Base-by-base conservation (phyloP, 148 eudicot genomes). In the Rhododendron ovatum region DNA sequence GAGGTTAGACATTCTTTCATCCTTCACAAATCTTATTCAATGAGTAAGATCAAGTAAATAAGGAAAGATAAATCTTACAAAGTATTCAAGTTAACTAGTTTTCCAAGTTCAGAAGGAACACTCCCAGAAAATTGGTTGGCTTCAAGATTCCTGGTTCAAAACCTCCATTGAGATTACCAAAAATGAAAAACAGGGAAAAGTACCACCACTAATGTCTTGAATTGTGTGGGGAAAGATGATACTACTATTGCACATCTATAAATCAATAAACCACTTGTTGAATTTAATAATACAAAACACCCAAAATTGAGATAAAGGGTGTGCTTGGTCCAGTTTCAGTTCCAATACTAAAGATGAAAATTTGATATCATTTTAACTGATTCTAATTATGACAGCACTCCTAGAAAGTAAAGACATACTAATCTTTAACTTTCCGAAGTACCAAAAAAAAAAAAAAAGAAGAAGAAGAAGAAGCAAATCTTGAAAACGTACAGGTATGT, bases 81-180 rank as follows among this genome's bases (percentile, higher is more conserved):
- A 69, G 85, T 87, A 63, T 82, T 22, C 88, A 93, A 89, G 90
- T 90, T 91, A 4, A 53, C 83, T 85, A 95, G 84, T 22, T 88
- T 89, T 71, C 95, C 95, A 22, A 95, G 87, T 35, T 95, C 95
- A 45, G 84, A 39, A 43, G 95, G 94, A 81, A 94, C 80, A 53
- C 79, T 87, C 14, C 96, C 98, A 20, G 91, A 86, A 88, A 95
- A 91, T 82, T 75, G 88, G 89, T 95, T 95, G 84, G 89, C 92
- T 86, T 93, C 98, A 84, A 95, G 92, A 87, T 57, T 83, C 90
- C 98, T 95, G 89, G 61, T 80, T 43, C 81, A 61, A 69, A 57
- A 22, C 4, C 84, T 69, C 75, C 78, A 47, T 17, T 22, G 1
- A 89, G 48, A 74, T 82, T 33, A 82, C 24, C 2, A 74, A 78